Percentiles rank a stretch among this genome's conserved stretches.
phyloP scores from a whole-genome alignment of 1,139 yeast species.

The Blastobotrys elegans region DNA sequence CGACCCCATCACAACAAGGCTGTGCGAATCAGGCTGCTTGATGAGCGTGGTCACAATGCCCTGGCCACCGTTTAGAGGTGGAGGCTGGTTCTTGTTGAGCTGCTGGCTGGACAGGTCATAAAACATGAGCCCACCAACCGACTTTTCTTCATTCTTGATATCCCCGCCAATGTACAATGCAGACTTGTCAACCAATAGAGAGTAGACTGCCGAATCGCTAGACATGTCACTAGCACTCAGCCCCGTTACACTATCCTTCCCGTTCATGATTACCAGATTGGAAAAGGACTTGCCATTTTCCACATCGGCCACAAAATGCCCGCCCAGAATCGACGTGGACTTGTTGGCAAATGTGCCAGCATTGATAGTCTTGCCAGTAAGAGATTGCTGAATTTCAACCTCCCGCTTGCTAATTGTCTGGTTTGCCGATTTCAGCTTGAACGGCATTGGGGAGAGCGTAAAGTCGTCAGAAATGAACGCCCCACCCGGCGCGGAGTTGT shows the following conservation, averaged over 20 bases:
- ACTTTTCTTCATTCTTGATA: conserved; percentile 40
- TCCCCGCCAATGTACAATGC: conserved; percentile 49
- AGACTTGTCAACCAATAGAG: conserved; percentile 42
- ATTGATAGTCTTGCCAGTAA: conserved; percentile 23
- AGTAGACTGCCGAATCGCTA: conserved; percentile 36
- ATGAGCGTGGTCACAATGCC: conserved; percentile 51
- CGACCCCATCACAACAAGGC: conserved; percentile 71
- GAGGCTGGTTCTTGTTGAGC: conserved; percentile 46
- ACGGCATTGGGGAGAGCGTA: conserved; percentile 25
- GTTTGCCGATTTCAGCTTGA: conserved; percentile 18
- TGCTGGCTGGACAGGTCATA: conserved; percentile 44
- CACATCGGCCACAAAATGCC: conserved; percentile 37
- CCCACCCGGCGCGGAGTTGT: conserved; percentile 27
- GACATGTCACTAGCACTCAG: conserved; percentile 35
- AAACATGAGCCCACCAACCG: conserved; percentile 43
- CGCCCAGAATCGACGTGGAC: conserved; percentile 51
- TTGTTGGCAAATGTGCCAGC: conserved; percentile 44
- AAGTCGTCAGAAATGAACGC: conserved; percentile 24
- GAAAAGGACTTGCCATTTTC: conserved; percentile 23
- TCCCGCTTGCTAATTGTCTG: conserved; percentile 15
- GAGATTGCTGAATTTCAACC: conserved; percentile 6
- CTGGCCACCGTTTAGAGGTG: conserved; percentile 31
- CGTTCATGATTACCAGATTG: conserved; percentile 39
- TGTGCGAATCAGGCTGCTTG: conserved; percentile 45
- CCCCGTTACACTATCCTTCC: conserved; percentile 30